A percentile compares a stretch with the other conserved stretches of the same genome.
Evolutionary conservation across 352 stramenopile genomes (phyloP).

Genomic region (Pythium rhizo-oryzae): DNA sequence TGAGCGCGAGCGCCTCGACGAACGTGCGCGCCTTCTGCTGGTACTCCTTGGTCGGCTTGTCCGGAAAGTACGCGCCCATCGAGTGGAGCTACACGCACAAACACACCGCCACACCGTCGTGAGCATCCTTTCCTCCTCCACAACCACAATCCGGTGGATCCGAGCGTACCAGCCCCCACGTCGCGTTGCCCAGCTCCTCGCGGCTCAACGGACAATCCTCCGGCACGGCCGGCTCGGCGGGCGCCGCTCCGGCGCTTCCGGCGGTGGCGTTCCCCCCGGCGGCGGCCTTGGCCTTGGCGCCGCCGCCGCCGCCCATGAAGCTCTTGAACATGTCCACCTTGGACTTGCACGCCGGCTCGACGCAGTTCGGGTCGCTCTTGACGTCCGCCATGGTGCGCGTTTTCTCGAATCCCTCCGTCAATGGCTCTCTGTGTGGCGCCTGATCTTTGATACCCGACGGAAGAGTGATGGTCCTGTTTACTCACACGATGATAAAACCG

Average conservation of each 20-base stretch:
- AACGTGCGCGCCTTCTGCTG: slow-evolving; percentile 91
- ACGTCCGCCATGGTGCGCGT: slow-evolving; percentile 36
- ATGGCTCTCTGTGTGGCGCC: not conserved
- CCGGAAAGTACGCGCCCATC: slow-evolving; percentile 97
- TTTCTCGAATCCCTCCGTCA: slow-evolving; percentile 2
- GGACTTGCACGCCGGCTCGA: slow-evolving; percentile 81
- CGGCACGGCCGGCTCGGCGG: slow-evolving; percentile 19
- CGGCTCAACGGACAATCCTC: slow-evolving; percentile 83
- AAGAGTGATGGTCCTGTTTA: slow-evolving; percentile 13
- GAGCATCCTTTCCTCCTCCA: not conserved
- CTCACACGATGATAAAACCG: slow-evolving; percentile 3
- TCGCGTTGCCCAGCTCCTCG: slow-evolving; percentile 85
- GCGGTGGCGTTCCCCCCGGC: not conserved
- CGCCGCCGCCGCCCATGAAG: slow-evolving; percentile 53
- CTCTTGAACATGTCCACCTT: slow-evolving; percentile 88
- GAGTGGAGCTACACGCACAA: slow-evolving; percentile 76
- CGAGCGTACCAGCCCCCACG: slow-evolving; percentile 81
- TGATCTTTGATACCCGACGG: slow-evolving; percentile 1
- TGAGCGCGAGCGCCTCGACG: slow-evolving; percentile 90
- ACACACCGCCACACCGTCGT: slow-evolving; percentile 3
- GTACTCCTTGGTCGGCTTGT: slow-evolving; percentile 92
- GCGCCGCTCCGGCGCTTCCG: not conserved
- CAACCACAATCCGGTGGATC: not conserved
- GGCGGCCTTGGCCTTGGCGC: slow-evolving; percentile 23
- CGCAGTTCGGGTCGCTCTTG: slow-evolving; percentile 83